Percentiles rank a stretch among this genome's conserved stretches.
Evolutionary conservation across 441 rosid genomes (phyloP).

Genomic region (Breynia disticha): DNA sequence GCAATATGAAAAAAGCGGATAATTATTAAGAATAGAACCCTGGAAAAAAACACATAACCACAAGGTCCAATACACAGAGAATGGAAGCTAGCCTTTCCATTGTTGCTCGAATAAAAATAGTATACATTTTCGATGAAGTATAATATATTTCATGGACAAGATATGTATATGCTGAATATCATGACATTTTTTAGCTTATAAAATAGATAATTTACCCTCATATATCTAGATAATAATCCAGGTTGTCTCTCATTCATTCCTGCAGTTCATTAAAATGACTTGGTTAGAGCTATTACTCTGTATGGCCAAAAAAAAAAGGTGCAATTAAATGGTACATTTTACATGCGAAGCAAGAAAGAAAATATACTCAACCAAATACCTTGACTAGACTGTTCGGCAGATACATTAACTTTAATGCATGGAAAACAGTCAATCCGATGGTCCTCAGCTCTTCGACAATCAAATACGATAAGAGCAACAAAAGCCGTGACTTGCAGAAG

Average conservation of each 20-base stretch:
- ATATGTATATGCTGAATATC: too few species aligned
- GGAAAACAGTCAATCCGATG: constrained; percentile 92
- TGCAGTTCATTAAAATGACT: constrained; percentile 27
- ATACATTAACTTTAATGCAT: constrained; percentile 49
- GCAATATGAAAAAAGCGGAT: constrained; percentile 11
- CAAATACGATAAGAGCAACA: constrained; percentile 90
- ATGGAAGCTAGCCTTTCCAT: too few species aligned
- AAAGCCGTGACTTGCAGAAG: constrained; percentile 97
- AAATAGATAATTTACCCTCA: constrained; percentile 49
- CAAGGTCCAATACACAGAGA: not conserved
- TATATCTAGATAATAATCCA: constrained; percentile 78
- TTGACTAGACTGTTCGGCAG: constrained; percentile 46
- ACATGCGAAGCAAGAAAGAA: not conserved
- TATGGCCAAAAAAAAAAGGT: not conserved
- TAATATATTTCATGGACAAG: too few species aligned
- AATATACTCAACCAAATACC: constrained; percentile 26
- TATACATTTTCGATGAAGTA: too few species aligned
- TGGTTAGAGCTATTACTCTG: not conserved
- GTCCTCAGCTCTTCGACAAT: constrained; percentile 67
- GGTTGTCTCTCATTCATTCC: constrained; percentile 53
- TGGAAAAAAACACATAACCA: constrained; percentile 2
- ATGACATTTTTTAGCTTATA: too few species aligned
- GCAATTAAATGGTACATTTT: too few species aligned
- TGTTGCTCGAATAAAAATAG: too few species aligned
- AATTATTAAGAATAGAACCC: constrained; percentile 8